A percentile compares a stretch with the other conserved stretches of the same genome.
These are phyloP conservation scores for Solioccasus polychromus DNA, from an alignment of 768 basidiomycete genomes.

Conservation along the genomic window DNA sequence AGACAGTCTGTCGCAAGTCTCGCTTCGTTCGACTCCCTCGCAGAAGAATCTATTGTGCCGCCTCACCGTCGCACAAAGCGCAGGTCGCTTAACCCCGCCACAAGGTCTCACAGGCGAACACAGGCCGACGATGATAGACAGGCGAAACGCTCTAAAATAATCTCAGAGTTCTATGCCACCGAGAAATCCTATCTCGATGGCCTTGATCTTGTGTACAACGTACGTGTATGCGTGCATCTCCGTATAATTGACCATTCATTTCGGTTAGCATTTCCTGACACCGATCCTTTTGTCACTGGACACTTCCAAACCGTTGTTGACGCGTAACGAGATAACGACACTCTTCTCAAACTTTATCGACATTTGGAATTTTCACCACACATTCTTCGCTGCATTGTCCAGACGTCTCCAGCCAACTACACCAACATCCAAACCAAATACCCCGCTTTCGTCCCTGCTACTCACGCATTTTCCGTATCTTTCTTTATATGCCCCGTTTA, in stretches of 20 bases:
- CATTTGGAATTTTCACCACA: constrained; percentile 85
- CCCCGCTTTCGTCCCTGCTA: constrained; percentile 56
- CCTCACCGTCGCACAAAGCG: constrained; percentile 34
- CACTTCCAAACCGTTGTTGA: constrained; percentile 62
- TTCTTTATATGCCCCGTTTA: constrained; percentile 82
- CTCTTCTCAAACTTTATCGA: constrained; percentile 89
- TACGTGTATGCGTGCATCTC: constrained; percentile 48
- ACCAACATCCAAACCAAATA: constrained; percentile 26
- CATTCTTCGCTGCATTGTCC: constrained; percentile 63
- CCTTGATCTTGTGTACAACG: constrained; percentile 78
- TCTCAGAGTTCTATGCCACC: constrained; percentile 80
- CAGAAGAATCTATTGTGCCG: constrained; percentile 41
- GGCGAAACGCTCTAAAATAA: constrained; percentile 61
- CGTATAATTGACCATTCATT: not conserved
- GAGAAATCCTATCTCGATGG: constrained; percentile 81
- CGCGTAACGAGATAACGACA: constrained; percentile 63
- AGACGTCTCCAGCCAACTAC: constrained; percentile 32
- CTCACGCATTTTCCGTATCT: constrained; percentile 85
- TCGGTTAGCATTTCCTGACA: constrained; percentile 70
- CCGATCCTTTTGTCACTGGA: constrained; percentile 78
- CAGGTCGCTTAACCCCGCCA: constrained; percentile 31
- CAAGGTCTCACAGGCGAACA: constrained; percentile 29
- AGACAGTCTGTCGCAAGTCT: constrained; percentile 69
- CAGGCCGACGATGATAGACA: constrained; percentile 47
- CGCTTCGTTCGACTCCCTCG: constrained; percentile 69